Conservation (phyloP, 139 green algal genomes). For the Gonium pectorale region DNA sequence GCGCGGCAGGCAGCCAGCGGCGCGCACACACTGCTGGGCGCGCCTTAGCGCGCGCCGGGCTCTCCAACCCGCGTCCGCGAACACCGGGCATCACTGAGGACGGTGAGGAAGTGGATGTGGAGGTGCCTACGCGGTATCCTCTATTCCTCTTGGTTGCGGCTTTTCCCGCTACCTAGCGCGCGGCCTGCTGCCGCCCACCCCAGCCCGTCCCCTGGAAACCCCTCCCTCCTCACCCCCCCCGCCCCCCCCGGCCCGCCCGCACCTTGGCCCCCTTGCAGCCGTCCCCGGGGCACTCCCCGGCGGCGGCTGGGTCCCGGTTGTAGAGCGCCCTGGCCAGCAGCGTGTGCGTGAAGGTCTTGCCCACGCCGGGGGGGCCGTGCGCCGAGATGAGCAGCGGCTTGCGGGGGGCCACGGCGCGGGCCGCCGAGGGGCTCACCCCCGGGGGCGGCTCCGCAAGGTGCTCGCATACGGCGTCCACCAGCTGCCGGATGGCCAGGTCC, state of each 20-base stretch:
- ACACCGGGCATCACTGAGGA: too few relatives aligned
- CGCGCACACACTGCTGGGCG: too few relatives aligned
- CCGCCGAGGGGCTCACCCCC: neutral
- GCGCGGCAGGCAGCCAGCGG: too few relatives aligned
- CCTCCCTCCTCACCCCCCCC: neutral
- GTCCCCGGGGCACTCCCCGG: slow-evolving; percentile 45
- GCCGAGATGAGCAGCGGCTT: slow-evolving; percentile 89
- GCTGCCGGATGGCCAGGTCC: slow-evolving; percentile 70
- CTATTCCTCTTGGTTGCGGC: too few relatives aligned
- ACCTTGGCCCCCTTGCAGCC: slow-evolving; percentile 49
- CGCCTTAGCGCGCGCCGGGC: too few relatives aligned
- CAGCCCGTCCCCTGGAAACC: neutral
- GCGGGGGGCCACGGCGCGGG: slow-evolving; percentile 2
- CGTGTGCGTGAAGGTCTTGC: slow-evolving; percentile 89
- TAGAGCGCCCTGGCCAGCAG: slow-evolving; percentile 86
- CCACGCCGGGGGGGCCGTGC: slow-evolving; percentile 91
- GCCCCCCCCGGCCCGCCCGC: neutral
- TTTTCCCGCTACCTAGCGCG: too few relatives aligned
- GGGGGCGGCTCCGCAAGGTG: slow-evolving; percentile 65
- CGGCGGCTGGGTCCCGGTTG: slow-evolving; percentile 54
- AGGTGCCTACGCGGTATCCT: too few relatives aligned
- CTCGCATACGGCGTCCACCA: slow-evolving; percentile 83
- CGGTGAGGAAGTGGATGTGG: too few relatives aligned
- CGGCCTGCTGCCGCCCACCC: too few relatives aligned
- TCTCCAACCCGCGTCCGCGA: too few relatives aligned